Conservation (phyloP, 129 eudicot species). For the Smallanthus sonchifolius region DNA sequence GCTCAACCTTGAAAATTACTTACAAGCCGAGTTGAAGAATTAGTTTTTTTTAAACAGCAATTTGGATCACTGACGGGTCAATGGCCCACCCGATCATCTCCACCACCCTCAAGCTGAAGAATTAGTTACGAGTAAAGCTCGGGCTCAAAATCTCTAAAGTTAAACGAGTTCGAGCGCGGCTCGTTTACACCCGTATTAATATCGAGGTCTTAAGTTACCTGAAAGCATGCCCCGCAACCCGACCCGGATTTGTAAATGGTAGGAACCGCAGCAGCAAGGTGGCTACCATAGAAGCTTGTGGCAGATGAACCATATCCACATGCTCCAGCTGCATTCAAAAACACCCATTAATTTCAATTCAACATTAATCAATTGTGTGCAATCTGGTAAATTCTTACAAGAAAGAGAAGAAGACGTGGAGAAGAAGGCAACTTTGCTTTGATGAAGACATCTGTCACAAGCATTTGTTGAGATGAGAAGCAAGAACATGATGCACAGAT, state of each 20-base stretch:
- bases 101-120: too few species aligned
- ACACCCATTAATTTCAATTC: not conserved
- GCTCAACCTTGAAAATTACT: too few species aligned
- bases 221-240: conserved; percentile 90
- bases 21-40: too few species aligned
- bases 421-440: conserved; percentile 58
- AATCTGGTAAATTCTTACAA: too few species aligned
- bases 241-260: conserved; percentile 71
- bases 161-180: too few species aligned
- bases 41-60: too few species aligned
- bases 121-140: too few species aligned
- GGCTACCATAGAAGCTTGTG: conserved; percentile 43
- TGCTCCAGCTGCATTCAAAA: conserved; percentile 75
- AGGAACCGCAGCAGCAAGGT: conserved; percentile 74
- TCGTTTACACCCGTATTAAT: too few species aligned
- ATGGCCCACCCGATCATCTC: too few species aligned
- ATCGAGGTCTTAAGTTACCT: conserved; percentile 21
- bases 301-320: conserved; percentile 85
- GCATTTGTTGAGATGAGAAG: conserved; percentile 44
- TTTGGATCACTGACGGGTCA: too few species aligned
- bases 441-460: conserved; percentile 66
- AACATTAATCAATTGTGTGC: too few species aligned
- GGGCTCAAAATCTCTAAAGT: too few species aligned
- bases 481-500: conserved; percentile 15
- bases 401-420: conserved; percentile 55